phyloP scores from a whole-genome alignment of 768 basidiomycete species.

The Russula virescens region DNA sequence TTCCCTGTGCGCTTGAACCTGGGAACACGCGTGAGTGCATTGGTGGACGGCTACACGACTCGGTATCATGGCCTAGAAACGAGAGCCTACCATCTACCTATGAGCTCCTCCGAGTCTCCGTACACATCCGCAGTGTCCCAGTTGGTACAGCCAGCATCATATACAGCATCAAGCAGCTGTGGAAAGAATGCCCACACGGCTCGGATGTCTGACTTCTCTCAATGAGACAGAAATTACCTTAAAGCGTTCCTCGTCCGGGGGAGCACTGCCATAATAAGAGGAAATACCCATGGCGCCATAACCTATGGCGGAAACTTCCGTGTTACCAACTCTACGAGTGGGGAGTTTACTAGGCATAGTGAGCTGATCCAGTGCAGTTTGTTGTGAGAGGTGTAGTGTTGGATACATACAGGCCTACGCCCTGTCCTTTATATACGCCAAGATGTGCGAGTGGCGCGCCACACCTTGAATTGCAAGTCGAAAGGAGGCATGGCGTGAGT shows the following conservation, averaged over 20 bases:
- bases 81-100: conserved; percentile 38
- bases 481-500: no score
- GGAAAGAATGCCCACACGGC: no score
- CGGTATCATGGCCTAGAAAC: no score
- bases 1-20: conserved; percentile 56
- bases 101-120: conserved; percentile 38
- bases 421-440: neutral
- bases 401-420: no score
- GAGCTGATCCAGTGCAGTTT: no score
- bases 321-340: conserved; percentile 42
- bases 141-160: conserved; percentile 38
- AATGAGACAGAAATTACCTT: conserved; percentile 29
- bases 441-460: no score
- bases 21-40: neutral
- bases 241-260: conserved; percentile 53
- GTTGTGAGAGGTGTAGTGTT: no score
- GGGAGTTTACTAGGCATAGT: conserved; percentile 27
- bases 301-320: conserved; percentile 47
- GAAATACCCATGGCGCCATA: conserved; percentile 59
- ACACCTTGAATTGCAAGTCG: no score
- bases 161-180: conserved; percentile 37
- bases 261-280: conserved; percentile 40
- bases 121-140: conserved; percentile 47
- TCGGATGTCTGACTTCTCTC: no score
- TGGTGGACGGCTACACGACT: no score